phyloP scores from a whole-genome alignment of 2,329 filamentous ascomycete genomes.

The Akanthomyces dipterigenus region DNA sequence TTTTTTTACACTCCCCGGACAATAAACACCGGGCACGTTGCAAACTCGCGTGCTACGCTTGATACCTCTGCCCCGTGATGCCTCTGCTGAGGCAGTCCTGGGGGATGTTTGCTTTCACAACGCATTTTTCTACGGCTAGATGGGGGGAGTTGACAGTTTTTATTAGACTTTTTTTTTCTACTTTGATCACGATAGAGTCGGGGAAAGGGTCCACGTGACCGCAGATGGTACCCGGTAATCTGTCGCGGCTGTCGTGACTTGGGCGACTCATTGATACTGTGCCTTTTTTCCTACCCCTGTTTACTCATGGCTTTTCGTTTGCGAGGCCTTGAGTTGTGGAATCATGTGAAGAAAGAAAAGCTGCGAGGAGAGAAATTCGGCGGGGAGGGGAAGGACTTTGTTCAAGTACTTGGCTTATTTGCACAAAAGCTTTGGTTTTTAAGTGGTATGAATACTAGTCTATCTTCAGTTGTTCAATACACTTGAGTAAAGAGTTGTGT shows the following conservation, averaged over 20 bases:
- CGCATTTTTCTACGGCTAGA: conserved; percentile 20
- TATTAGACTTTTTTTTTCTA: conserved; percentile 20
- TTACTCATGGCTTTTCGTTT: conserved; percentile 7
- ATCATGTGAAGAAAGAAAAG: conserved; percentile 4
- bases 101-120: conserved; percentile 13
- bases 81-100: background rate
- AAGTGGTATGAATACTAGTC: conserved; percentile 9
- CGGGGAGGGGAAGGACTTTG: background rate
- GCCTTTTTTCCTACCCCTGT: conserved; percentile 5
- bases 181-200: conserved; percentile 21
- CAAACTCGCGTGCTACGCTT: conserved; percentile 9
- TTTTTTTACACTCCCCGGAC: conserved; percentile 14
- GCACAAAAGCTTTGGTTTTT: conserved; percentile 11
- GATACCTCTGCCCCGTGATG: conserved; percentile 1
- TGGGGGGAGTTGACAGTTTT: conserved; percentile 22
- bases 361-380: background rate
- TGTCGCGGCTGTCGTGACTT: conserved; percentile 7
- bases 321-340: background rate
- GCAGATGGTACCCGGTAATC: conserved; percentile 10
- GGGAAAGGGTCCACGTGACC: conserved; percentile 9
- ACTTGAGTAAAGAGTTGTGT: background rate
- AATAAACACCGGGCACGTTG: conserved; percentile 10
- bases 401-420: conserved; percentile 9
- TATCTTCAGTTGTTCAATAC: conserved; percentile 4
- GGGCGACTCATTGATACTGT: conserved; percentile 8